Evolutionary conservation across 495 filamentous ascomycete genomes (phyloP), one percentile per base, ranked within the genome.

Genomic region (Aspergillus sparsus): DNA sequence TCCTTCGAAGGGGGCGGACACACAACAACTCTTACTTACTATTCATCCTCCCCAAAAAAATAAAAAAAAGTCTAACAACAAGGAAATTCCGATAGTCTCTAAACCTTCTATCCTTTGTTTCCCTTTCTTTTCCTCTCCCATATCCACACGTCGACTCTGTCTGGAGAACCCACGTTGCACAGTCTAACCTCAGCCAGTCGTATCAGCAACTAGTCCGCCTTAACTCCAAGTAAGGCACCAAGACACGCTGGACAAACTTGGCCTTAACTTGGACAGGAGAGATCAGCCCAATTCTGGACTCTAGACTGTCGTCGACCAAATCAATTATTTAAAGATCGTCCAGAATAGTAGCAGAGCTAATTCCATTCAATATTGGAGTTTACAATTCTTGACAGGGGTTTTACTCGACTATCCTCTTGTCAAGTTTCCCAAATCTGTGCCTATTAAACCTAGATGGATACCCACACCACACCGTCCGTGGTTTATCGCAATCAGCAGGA

Each of bases 231-330:
- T 47, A 21, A 47, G 44, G 44, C n/a, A 18, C 44, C 12, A 16
- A 46, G 42, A 46, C 42, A 46, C 15, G 42, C 42, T 46, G 42
- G 42, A 16, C 42, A 16, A 46, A 16, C 21, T 27, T 27, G 21
- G 3, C 1, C n/a, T 9, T 16, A 7, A n/a, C 44, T 47, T 47
- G 44, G 44, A 47, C 44, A 47, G 21, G 21, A 47, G 15, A 47
- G 44, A 47, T 47, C 44, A 47, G 12, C 44, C 15, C n/a, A 7
- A 47, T 15, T 47, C 44, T 21, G 18, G 44, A 47, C 44, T 47
- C 44, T 47, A 47, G 44, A 47, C 44, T 47, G n/a, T 21, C 44
- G 44, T 47, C 13, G 42, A 27, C n/a, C 44, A 16, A 7, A 10
- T 16, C 44, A 47, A 47, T 47, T 7, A 21, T 47, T 46, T n/a